Base-by-base conservation (phyloP, 2,329 filamentous ascomycete genomes). In the Scedosporium apiospermum region DNA sequence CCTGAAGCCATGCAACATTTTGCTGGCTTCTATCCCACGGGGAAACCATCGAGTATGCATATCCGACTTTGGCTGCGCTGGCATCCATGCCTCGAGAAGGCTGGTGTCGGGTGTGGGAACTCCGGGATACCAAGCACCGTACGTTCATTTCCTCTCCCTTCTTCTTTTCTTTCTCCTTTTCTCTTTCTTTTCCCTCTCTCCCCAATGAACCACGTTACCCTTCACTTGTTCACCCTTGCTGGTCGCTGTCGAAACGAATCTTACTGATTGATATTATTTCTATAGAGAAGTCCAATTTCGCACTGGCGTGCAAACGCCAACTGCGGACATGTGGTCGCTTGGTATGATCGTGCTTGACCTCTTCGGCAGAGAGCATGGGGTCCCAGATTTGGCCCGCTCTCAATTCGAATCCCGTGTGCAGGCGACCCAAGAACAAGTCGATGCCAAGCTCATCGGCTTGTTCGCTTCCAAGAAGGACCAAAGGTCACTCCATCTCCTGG, bases 1-100 rank as follows among this genome's bases (percentile, higher is more conserved):
- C 62, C 70, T 84, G 34, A 84, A 84, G 64, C 80, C 77, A 0
- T 80, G 83, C 66, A 84, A 83, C 49, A 74, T 84, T 3, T 75
- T 84, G 10, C 73, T 82, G 62, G 77, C 76, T 0, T 75, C 75
- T 14, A 79, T 78, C 1, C 78, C 79, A 0, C 75, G 73, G 27
- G 69, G 75, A 10, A 70, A 72, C 2, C 77, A 78, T 60, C 74
- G 81, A 7, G 71, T 84, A 2, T 77, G 81, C 65, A 72, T 84
- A 10, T 78, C 80, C 0, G 82, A 84, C 64, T 79, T 84, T 72
- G 81, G 81, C 2, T 76, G 76, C 53, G 80, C 79, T 1, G 79
- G 74, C 12, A 73, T 78, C 10, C 70, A 75, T 7, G 72, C 70
- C 51, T 71, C 74, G 3, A 77, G 74, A 23, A 74, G 78, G 58